A percentile compares a stretch with the other conserved stretches of the same genome.
Conservation (phyloP, 2,329 filamentous ascomycete genomes). For the Xylaria sp. region DNA sequence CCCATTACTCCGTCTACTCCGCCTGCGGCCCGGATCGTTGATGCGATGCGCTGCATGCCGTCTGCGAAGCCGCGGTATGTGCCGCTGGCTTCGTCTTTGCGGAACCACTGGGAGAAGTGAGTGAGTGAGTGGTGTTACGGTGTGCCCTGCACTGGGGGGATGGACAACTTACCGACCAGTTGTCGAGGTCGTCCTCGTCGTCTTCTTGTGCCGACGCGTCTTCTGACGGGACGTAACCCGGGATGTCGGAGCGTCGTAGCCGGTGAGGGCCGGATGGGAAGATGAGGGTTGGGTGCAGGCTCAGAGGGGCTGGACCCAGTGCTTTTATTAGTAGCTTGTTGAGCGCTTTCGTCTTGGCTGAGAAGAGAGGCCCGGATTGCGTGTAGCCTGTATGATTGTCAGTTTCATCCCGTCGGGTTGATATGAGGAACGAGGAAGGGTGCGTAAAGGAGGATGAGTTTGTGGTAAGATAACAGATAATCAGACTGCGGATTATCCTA, state of each 20-base stretch:
- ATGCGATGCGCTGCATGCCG: constrained; percentile 68
- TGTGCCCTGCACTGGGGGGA: too few species aligned
- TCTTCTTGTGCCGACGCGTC: constrained; percentile 41
- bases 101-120: constrained; percentile 65
- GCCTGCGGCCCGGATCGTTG: constrained; percentile 64
- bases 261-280: constrained; percentile 73
- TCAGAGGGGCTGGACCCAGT: constrained; percentile 63
- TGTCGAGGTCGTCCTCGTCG: constrained; percentile 60
- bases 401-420: background rate
- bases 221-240: constrained; percentile 62
- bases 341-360: constrained; percentile 84
- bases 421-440: background rate
- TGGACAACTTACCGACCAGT: constrained; percentile 59
- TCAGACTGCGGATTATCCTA: too few species aligned
- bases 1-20: constrained; percentile 81
- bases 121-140: background rate
- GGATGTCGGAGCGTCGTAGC: constrained; percentile 69
- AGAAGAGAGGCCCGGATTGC: constrained; percentile 85
- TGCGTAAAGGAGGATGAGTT: background rate
- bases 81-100: constrained; percentile 68
- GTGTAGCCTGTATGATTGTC: constrained; percentile 71
- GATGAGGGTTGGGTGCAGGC: constrained; percentile 59
- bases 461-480: background rate
- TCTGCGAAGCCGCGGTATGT: constrained; percentile 73
- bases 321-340: constrained; percentile 79